Evolutionary conservation across 306 rosid genomes (phyloP), one percentile per base, ranked within the genome.

Genomic region (Astragalus glycyphyllos): DNA sequence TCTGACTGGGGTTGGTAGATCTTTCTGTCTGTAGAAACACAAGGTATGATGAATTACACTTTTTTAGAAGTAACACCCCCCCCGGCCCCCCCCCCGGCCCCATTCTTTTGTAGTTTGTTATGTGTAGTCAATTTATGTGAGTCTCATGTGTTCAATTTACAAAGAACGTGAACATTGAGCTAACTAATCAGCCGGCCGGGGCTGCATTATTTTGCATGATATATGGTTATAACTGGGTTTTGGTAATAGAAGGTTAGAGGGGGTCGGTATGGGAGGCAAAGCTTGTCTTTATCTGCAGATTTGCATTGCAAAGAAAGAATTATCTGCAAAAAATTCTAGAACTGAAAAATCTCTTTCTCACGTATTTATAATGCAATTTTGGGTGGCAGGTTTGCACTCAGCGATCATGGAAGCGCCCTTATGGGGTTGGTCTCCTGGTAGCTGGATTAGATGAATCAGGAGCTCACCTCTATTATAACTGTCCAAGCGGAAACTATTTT

Each of bases 401-500:
- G 72, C 89, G 97, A 31, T 95, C 99, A 11, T 95, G 99, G 99
- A 95, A 95, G 80, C 95, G 99, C 23, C 99, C 99, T 40, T 95
- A 83, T 67, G 99, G 99, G 23, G 99, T 95, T 73, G 99, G 99
- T 74, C 94, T 95, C 64, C 84, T 95, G 58, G 97, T 95, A 11
- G 96, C 84, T 65, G 97, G 99, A 56, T 74, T 95, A 79, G 99
- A 95, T 69, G 99, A 95, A 81, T 86, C 92, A 44, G 99, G 99
- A 42, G 99, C 99, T 23, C 99, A 95, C 71, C 97, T 95, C 11
- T 95, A 95, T 32, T 95, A 91, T 82, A 95, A 95, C 87, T 95
- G 99, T 77, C 99, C 99, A 1, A 95, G 99, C n/a, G 99, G 99
- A 38, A 95, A 87, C 88, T 95, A 95, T 83, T 95, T 95, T 40